Percentiles rank a stretch among this genome's conserved stretches.
Evolutionary conservation across 106 monocot species (phyloP).

Genomic region (Dendrobium nobile): DNA sequence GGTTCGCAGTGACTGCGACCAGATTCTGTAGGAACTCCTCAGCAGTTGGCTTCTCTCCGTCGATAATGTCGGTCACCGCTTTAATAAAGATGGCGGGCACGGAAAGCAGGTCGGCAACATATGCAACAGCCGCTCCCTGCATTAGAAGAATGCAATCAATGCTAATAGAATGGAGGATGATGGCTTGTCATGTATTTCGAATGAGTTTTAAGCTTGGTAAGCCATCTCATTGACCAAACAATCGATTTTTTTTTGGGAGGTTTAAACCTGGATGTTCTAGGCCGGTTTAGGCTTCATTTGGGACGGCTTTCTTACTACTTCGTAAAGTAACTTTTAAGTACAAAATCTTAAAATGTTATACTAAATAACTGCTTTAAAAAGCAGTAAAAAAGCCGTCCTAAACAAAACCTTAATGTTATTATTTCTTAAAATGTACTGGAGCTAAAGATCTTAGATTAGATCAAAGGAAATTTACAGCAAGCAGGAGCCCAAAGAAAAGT

Average conservation of each 20-base stretch:
- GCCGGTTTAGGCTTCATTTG: neutral
- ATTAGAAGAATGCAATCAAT: neutral
- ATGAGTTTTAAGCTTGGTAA: neutral
- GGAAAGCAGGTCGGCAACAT: constrained; percentile 72
- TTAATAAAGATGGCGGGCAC: constrained; percentile 77
- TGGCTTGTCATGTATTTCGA: no score
- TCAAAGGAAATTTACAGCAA: no score
- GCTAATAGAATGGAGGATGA: neutral
- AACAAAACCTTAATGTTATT: no score
- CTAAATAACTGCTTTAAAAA: no score
- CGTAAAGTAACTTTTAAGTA: no score
- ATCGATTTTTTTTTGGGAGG: neutral
- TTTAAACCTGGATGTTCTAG: neutral
- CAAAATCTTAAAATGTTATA: no score
- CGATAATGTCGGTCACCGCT: constrained; percentile 90
- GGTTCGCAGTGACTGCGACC: constrained; percentile 58
- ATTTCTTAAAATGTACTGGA: no score
- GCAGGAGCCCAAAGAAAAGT: no score
- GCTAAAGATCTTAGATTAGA: no score
- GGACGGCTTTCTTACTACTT: no score
- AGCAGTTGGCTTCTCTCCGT: constrained; percentile 86
- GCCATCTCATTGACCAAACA: neutral
- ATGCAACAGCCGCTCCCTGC: constrained; percentile 92
- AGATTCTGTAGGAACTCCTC: constrained; percentile 90
- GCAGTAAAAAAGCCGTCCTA: no score